Base-by-base conservation (phyloP, 805 yeast genomes). In the Yarrowia osloensis region DNA sequence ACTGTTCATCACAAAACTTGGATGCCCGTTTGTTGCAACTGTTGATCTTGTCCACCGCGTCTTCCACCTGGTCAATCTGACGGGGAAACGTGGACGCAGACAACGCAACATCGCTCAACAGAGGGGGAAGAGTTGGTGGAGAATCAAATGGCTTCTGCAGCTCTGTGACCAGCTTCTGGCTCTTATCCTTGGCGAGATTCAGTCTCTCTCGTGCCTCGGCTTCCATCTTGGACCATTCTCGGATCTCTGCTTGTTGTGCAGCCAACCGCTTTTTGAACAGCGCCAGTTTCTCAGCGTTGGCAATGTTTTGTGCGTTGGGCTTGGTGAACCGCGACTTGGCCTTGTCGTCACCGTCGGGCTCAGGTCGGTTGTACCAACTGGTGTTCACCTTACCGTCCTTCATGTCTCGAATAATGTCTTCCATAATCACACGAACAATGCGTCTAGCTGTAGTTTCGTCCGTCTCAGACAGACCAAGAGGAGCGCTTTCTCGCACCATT, bases 361-460 rank as follows among this genome's bases (percentile, higher is more conserved):
- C 74, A 4, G 74, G 70, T 15, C 81, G 75, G 63, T 79, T 80
- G 82, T 88, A 87, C 96, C 95, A 90, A 72, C 88, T 85, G 3
- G 89, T 85, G 61, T 84, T 78, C 17, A 89, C 80, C 67, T 81
- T 79, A 8, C 90, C 91, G 42, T 85, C 83, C 19, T 81, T 78
- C 66, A 90, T 75, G 70, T 86, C 91, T 31, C 82, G 76, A 8
- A 88, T 76, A 4, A 88, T 71, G 71, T 88, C 91, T 66, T 86
- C 88, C 72, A 86, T 83, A 47, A 90, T 86, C 3, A 85, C 85
- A 68, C 84, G 82, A 22, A 91, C 88, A 42, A 88, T 70, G 40
- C 54, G 67, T 31, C 67, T 22, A 3, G 74, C 73, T n/a, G 73
- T 72, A 44, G 61, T 70, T 35, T 67, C 73, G 39, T 63, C 73